phyloP scores from a whole-genome alignment of 345 rosid species.

The Pistacia atlantica region DNA sequence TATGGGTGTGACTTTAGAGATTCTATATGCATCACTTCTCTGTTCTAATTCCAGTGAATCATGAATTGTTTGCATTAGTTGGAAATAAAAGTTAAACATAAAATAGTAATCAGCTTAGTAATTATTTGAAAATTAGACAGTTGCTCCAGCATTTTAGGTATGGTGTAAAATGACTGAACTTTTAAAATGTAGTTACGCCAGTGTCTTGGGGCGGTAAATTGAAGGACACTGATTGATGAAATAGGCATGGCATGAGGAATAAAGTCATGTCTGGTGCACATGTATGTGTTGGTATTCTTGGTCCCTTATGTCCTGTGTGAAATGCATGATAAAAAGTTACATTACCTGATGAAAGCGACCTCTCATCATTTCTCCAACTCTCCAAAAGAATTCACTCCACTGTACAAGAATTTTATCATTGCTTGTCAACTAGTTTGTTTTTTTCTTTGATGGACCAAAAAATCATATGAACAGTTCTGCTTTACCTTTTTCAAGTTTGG shows the following conservation, averaged over 20 bases:
- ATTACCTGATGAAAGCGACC: conserved; percentile 25
- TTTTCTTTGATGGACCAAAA: conserved; percentile 20
- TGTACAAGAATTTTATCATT: conserved; percentile 20
- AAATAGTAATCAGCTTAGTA: background rate
- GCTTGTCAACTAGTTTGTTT: conserved; percentile 14
- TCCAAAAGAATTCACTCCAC: conserved; percentile 1
- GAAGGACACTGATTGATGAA: conserved; percentile 13
- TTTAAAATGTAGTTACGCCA: background rate
- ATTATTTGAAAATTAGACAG: background rate
- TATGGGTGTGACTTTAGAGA: conserved; percentile 14
- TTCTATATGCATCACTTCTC: background rate
- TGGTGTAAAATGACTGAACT: conserved; percentile 4
- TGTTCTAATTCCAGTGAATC: conserved; percentile 14
- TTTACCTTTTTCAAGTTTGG: conserved; percentile 5
- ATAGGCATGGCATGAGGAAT: conserved; percentile 3
- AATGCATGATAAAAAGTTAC: conserved; percentile 8
- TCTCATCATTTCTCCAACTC: conserved; percentile 5
- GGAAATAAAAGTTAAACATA: background rate
- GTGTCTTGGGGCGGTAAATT: conserved; percentile 18
- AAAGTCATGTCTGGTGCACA: conserved; percentile 22
- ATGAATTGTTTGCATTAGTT: background rate
- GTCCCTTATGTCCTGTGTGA: conserved; percentile 13
- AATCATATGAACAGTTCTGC: background rate
- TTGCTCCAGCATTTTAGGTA: background rate
- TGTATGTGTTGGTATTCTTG: conserved; percentile 15